Evolutionary conservation across 768 basidiomycete genomes (phyloP), one percentile per base, ranked within the genome.

Genomic region (Pleurotus ostreatus): DNA sequence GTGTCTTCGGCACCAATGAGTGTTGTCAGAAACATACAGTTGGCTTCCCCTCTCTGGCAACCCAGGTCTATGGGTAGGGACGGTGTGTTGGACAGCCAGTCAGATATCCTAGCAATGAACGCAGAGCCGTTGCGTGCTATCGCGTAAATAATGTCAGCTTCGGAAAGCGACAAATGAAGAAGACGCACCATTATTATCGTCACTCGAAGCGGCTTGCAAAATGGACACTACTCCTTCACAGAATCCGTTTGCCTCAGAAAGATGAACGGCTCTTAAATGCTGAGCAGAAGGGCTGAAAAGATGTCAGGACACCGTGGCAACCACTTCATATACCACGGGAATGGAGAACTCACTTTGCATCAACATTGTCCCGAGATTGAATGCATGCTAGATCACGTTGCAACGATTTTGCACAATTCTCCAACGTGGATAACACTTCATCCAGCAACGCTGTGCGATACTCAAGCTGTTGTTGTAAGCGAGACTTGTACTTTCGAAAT

Each of bases 371-470:
- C 5, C 71, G 70, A 18, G 68, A 67, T 49, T 79, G 76, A 12
- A 79, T 70, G 52, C 70, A 71, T 2, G 68, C 61, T 38, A 91
- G 70, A 66, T 94, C 90, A 16, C 77, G 71, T 57, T 84, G 81
- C 45, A 92, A 71, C 11, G 74, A 70, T 44, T 72, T 64, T 12
- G 86, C 84, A 61, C 81, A 81, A 30, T 71, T 74, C 59, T 94
- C 91, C 9, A 92, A 70, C 2, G 71, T 74, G 6, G 66, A 69
- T 57, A 93, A 65, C 11, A 88, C 76, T 18, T 75, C 71, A 56
- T 90, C 78, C 23, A 92, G 69, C 43, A 82, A 67, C 1, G 81
- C 74, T 9, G 87, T 86, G 39, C 89, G 81, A 16, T 85, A 83
- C 18, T 77, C 61, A n/a, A 92, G 71, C 59, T 87, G 88, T 44